These are phyloP conservation scores for Populus davidiana DNA, from an alignment of 345 rosid species.

Conservation along the genomic window DNA sequence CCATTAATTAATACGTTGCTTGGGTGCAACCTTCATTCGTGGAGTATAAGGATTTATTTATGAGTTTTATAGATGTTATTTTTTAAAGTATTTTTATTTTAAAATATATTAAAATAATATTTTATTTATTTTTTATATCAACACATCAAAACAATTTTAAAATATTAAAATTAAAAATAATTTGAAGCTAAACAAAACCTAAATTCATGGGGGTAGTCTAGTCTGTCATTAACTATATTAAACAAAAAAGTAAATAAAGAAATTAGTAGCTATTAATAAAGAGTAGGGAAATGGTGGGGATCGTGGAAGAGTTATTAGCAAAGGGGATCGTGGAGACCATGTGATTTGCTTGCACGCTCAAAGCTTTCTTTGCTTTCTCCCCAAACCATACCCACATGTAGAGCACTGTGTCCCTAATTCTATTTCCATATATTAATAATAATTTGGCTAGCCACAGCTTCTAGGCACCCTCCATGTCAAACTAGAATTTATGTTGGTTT, in stretches of 20 bases:
- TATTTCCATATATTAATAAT: background rate
- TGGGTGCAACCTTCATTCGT: no score
- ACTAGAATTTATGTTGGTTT: slow-evolving; percentile 21
- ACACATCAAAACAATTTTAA: no score
- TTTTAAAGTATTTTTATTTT: no score
- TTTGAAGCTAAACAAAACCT: no score
- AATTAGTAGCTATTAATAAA: background rate
- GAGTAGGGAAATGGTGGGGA: background rate
- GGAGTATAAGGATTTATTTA: no score
- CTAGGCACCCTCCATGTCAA: slow-evolving; percentile 28
- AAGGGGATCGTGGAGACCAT: slow-evolving; percentile 26
- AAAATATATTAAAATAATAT: no score
- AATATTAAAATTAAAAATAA: no score
- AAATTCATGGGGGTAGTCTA: no score
- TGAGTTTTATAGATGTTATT: no score
- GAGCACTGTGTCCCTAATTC: slow-evolving; percentile 35
- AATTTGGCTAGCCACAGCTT: background rate
- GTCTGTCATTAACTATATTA: no score
- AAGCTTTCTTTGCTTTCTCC: slow-evolving; percentile 44
- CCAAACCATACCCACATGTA: slow-evolving; percentile 55
- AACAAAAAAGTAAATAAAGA: background rate
- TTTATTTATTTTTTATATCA: no score
- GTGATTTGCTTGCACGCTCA: slow-evolving; percentile 41
- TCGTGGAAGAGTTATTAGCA: background rate
- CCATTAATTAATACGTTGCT: no score